Evolutionary conservation across 371 early-diverging fungal species (phyloP).

Genomic region (Mortierella sp.): DNA sequence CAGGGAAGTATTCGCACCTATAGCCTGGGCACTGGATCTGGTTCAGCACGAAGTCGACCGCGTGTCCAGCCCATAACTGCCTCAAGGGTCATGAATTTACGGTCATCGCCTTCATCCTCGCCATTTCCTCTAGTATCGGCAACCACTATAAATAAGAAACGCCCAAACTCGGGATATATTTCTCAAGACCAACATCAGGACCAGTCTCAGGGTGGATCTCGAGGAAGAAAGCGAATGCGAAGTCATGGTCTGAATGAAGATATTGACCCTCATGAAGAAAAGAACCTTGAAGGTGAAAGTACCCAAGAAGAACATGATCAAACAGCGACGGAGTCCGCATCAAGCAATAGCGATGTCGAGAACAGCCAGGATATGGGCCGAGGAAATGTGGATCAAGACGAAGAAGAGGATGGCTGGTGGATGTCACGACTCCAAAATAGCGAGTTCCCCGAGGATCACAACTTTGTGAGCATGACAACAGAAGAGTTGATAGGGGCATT

Average conservation of each 20-base stretch:
- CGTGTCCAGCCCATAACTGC: slow-evolving; percentile 19
- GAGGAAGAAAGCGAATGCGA: not conserved
- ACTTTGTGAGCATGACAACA: slow-evolving; percentile 48
- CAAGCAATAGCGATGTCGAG: not conserved
- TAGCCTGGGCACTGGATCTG: slow-evolving; percentile 49
- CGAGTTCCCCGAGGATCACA: slow-evolving; percentile 40
- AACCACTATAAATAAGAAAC: not conserved
- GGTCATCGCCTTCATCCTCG: not conserved
- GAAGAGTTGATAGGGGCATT: slow-evolving; percentile 44
- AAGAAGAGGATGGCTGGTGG: slow-evolving; percentile 49
- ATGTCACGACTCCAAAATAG: slow-evolving; percentile 48
- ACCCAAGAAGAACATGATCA: not conserved
- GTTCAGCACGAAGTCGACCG: slow-evolving; percentile 52
- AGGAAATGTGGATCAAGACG: slow-evolving; percentile 14
- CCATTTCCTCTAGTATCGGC: not conserved
- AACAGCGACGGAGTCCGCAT: not conserved
- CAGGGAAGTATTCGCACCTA: slow-evolving; percentile 48
- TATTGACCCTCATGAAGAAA: not conserved
- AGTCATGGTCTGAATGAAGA: not conserved
- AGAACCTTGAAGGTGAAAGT: not conserved
- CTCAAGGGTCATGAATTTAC: not conserved
- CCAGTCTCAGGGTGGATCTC: not conserved
- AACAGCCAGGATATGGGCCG: not conserved
- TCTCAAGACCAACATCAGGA: not conserved
- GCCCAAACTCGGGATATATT: not conserved